Evolutionary conservation across 2,329 filamentous ascomycete genomes (phyloP).

Genomic region (Neoscytalidium dimidiatum): DNA sequence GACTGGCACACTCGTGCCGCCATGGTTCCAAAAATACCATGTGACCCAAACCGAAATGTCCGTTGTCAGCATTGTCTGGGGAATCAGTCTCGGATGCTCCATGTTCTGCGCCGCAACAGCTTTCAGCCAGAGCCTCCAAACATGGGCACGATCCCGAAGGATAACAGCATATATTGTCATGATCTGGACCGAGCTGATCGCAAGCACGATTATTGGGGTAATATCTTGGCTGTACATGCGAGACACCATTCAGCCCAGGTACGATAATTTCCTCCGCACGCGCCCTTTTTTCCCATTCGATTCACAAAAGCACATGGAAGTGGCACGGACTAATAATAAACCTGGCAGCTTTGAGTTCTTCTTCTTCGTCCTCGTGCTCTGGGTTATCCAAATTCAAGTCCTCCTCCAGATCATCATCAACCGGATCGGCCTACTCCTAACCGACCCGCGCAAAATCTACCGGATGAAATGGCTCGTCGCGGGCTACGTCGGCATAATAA

Average conservation of each 20-base stretch:
- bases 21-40: slow-evolving; percentile 1
- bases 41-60: background rate
- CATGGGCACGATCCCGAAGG: background rate
- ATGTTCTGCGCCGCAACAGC: background rate
- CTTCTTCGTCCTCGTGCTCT: slow-evolving; percentile 34
- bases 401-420: slow-evolving; percentile 32
- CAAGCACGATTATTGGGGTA: slow-evolving; percentile 42
- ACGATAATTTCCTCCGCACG: background rate
- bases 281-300: background rate
- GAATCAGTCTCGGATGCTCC: slow-evolving; percentile 4
- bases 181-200: slow-evolving; percentile 50
- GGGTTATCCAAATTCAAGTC: slow-evolving; percentile 45
- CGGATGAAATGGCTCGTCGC: slow-evolving; percentile 25
- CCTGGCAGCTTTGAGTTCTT: slow-evolving; percentile 21
- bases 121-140: background rate
- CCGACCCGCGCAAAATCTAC: slow-evolving; percentile 24
- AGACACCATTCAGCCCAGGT: slow-evolving; percentile 37
- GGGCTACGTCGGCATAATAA: slow-evolving; percentile 27
- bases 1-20: background rate
- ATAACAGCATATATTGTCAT: slow-evolving; percentile 38
- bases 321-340: no score
- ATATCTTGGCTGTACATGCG: slow-evolving; percentile 45
- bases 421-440: slow-evolving; percentile 30
- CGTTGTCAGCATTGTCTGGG: slow-evolving; percentile 2
- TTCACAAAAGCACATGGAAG: background rate